A percentile compares a stretch with the other conserved stretches of the same genome.
Evolutionary conservation across 225 moss, liverwort and hornwort species (phyloP).

Genomic region (Takakia lepidozioides): DNA sequence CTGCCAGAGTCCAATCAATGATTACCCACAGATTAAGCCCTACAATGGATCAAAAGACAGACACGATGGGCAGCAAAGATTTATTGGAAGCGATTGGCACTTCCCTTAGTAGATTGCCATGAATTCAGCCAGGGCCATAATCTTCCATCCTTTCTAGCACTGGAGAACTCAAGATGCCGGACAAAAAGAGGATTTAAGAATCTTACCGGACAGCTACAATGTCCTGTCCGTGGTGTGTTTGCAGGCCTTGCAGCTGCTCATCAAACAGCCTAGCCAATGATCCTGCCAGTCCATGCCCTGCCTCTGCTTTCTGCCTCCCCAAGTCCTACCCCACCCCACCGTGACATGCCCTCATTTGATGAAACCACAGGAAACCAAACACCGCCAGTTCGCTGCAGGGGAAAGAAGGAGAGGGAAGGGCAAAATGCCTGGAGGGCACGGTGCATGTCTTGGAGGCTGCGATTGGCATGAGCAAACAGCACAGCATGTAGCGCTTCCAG

Average conservation of each 20-base stretch:
- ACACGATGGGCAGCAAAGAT: no score
- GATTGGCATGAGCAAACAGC: slow-evolving; percentile 23
- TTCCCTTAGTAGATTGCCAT: no score
- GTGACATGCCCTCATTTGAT: not conserved
- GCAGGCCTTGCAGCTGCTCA: slow-evolving; percentile 44
- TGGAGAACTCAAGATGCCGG: not conserved
- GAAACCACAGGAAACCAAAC: no score
- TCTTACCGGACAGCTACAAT: slow-evolving; percentile 16
- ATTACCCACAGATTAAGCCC: no score
- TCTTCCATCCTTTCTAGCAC: no score
- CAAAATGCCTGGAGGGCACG: slow-evolving; percentile 36
- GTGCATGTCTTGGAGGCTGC: slow-evolving; percentile 11
- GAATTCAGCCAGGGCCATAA: no score
- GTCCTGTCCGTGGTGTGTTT: slow-evolving; percentile 25
- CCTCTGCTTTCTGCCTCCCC: slow-evolving; percentile 17
- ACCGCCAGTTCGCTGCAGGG: no score
- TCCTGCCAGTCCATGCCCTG: slow-evolving; percentile 23
- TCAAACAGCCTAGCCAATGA: slow-evolving; percentile 38
- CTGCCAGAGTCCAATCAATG: no score
- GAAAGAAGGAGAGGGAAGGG: no score
- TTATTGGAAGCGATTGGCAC: no score
- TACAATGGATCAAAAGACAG: no score
- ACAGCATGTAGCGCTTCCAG: slow-evolving; percentile 42
- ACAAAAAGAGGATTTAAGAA: not conserved
- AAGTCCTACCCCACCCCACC: slow-evolving; percentile 23